Percentiles rank a stretch among this genome's conserved stretches.
phyloP scores from a whole-genome alignment of 495 filamentous ascomycete genomes.

The Annulohypoxylon nitens region DNA sequence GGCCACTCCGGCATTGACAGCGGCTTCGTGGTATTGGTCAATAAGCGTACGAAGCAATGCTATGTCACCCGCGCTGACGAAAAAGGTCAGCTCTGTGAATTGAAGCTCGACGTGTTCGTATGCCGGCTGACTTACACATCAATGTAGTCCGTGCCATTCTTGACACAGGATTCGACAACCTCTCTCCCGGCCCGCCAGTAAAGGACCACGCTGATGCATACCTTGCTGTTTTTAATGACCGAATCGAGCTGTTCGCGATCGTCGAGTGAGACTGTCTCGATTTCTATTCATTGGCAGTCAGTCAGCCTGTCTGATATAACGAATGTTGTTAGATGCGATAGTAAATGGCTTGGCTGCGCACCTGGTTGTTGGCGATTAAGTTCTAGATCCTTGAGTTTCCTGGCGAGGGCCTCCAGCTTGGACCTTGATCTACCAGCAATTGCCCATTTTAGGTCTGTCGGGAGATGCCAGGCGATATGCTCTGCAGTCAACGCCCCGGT shows the following conservation, averaged over 20 bases:
- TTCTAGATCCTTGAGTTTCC: constrained; percentile 71
- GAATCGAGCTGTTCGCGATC: constrained; percentile 66
- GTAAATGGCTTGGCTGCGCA: constrained; percentile 49
- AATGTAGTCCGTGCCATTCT: constrained; percentile 83
- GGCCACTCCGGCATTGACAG: constrained; percentile 77
- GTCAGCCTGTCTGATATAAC: background rate
- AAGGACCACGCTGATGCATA: constrained; percentile 81
- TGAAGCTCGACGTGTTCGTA: background rate
- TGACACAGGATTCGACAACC: constrained; percentile 81
- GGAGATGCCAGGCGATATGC: constrained; percentile 72
- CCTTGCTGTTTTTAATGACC: constrained; percentile 71
- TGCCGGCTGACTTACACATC: constrained; percentile 62
- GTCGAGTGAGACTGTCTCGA: constrained; percentile 50
- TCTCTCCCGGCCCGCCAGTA: constrained; percentile 77
- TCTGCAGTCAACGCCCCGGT: constrained; percentile 79
- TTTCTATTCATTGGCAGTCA: constrained; percentile 26
- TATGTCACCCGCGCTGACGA: constrained; percentile 71
- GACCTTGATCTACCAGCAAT: constrained; percentile 77
- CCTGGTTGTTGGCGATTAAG: constrained; percentile 73
- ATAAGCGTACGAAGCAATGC: constrained; percentile 79
- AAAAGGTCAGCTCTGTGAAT: background rate
- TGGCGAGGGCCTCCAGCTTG: constrained; percentile 72
- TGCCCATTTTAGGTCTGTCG: constrained; percentile 83
- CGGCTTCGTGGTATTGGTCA: constrained; percentile 76
- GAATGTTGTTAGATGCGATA: background rate